Base-by-base conservation (phyloP, 2,329 filamentous ascomycete species). In the Ophiocordyceps camponoti-floridani region DNA sequence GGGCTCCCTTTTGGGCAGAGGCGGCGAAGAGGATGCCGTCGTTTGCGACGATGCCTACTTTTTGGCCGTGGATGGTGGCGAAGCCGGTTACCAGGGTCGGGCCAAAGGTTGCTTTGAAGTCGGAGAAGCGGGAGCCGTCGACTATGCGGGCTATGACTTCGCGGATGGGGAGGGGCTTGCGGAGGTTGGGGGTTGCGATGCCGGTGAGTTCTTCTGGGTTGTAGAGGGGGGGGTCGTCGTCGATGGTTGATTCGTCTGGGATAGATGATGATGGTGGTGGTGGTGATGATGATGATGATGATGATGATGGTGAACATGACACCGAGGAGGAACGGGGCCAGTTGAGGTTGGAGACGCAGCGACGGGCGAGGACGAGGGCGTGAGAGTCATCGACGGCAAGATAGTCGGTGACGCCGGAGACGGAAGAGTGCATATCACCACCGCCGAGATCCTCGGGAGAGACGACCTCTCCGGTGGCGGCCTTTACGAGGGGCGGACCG, bases 341-440 rank as follows among this genome's bases (percentile, higher is more conserved):
- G 68, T 95, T 94, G 46, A 96, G 75, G 62, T 96, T 95, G 52
- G 76, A 73, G 50, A 98, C 73, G 53, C 82, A 89, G 44, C 91
- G 73, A 44, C 91, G 71, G 1, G 86, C 88, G 23, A 96, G 77
- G 5, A 88, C 76, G 30, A 96, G 70, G 26, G 89, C 89, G 58
- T 98, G 89, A 0, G 86, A 85, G 56, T 96, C 91, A 60, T 94
- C 83, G 2, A 95, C 85, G 8, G 91, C 89, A 0, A 96, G 75
- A 58, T 96, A 95, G 59, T 98, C 89, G 1, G 89, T 88, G 9
- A 98, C 91, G 28, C 89, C 89, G 0, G 86, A 94, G 46, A 94
- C 77, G 46, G 86, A 84, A 47, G 82, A 86, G 65, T 98, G 89
- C 61, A 96, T 78, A 52, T 79, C 79, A 27, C 88, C 89, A 44